Evolutionary conservation across 345 rosid genomes (phyloP), one percentile per base, ranked within the genome.

Genomic region (Stellera chamaejasme): DNA sequence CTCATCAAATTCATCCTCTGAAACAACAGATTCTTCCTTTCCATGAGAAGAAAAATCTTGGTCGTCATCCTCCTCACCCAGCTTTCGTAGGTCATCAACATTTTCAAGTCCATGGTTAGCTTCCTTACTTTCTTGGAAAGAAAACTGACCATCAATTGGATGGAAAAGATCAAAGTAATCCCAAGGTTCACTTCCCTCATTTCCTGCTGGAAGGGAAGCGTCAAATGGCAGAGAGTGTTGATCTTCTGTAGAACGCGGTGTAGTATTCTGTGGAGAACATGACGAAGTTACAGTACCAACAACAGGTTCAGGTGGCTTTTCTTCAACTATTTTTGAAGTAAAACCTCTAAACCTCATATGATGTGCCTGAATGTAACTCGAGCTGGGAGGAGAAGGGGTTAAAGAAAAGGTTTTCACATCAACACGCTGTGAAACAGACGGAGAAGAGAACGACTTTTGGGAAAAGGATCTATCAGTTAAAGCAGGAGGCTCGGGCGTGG

Each of bases 121-220:
- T 57, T 69, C 75, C 58, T 69, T 75, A 13, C 70, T 84, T 51
- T 75, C 81, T 63, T 75, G 79, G 61, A 75, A 72, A 27, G 97
- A 75, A 63, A 81, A 72, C 45, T 77, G 82, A 56, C 63, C 62
- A 63, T 85, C 95, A 25, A 73, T 70, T 14, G 94, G 90, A 67
- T 81, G 89, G 65, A 53, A 69, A 66, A 75, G 81, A 56, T 76
- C 85, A 74, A 93, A 89, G 71, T 70, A 93, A 76, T 93, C 99
- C 99, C 99, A 93, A 10, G 70, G 83, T 11, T 86, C 82, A 41
- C 80, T 69, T 65, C 72, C 84, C 45, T 86, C 82, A 28, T 80
- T 69, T 65, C 74, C 86, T 48, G 86, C 54, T 3, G 84, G 79
- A 49, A 60, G 49, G 25, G 79, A 51, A 50, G 94, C 77, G 61